A percentile compares a stretch with the other conserved stretches of the same genome.
phyloP scores from a whole-genome alignment of 2,329 filamentous ascomycete species.

The Xylaria hypoxylon region DNA sequence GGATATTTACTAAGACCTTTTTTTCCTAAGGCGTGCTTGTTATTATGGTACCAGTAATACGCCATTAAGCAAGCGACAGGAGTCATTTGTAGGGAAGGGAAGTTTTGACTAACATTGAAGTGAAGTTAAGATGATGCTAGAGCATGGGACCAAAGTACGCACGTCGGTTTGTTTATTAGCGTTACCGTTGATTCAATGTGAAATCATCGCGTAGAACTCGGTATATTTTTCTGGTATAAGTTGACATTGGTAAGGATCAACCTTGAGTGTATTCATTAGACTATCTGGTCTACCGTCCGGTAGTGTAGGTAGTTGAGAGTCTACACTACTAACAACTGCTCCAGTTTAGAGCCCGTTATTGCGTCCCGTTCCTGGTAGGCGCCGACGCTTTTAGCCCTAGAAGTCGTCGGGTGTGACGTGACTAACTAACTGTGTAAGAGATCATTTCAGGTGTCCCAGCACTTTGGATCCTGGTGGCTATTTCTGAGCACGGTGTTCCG shows the following conservation, averaged over 20 bases:
- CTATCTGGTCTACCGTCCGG: background rate
- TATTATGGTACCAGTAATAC: background rate
- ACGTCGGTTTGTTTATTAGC: background rate
- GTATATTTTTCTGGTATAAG: no score
- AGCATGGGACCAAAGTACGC: background rate
- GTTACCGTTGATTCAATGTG: background rate
- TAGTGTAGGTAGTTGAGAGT: background rate
- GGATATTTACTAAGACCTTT: constrained; percentile 8
- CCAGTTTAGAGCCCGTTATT: constrained; percentile 24
- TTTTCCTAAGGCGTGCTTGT: constrained; percentile 2
- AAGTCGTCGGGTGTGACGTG: constrained; percentile 13
- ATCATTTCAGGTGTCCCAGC: constrained; percentile 31
- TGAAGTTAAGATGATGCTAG: constrained; percentile 9
- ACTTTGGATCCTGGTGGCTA: constrained; percentile 26
- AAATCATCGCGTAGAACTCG: constrained; percentile 4
- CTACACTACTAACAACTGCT: constrained; percentile 3
- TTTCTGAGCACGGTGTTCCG: constrained; percentile 32
- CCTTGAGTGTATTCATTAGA: constrained; percentile 15
- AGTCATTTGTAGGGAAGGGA: background rate
- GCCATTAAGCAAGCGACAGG: background rate
- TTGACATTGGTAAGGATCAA: constrained; percentile 19
- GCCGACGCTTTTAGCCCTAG: constrained; percentile 21
- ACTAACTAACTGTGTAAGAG: constrained; percentile 20
- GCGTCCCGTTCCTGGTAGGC: constrained; percentile 26
- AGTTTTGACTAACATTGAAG: constrained; percentile 1